These are phyloP conservation scores for Suillus paluster DNA, from an alignment of 768 basidiomycete genomes.

Conservation along the genomic window DNA sequence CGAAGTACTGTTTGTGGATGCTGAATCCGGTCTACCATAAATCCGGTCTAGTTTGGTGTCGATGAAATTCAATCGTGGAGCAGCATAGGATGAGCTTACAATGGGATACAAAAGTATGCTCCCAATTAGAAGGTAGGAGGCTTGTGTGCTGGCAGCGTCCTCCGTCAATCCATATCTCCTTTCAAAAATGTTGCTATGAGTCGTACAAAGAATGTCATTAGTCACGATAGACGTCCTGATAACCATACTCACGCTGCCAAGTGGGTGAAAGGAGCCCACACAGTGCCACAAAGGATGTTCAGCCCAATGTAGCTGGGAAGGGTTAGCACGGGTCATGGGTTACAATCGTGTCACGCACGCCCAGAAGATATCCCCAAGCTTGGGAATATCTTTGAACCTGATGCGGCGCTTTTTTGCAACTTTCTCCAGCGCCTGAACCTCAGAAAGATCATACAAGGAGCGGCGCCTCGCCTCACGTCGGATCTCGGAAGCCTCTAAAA, in stretches of 20 bases:
- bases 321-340: slow-evolving; percentile 7
- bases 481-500: slow-evolving; percentile 67
- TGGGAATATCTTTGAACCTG: slow-evolving; percentile 59
- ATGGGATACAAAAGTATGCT: slow-evolving; percentile 72
- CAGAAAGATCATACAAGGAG: slow-evolving; percentile 49
- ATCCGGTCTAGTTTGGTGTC: slow-evolving; percentile 55
- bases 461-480: slow-evolving; percentile 56
- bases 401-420: slow-evolving; percentile 71
- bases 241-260: slow-evolving; percentile 63
- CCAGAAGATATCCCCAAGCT: slow-evolving; percentile 80
- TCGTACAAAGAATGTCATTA: slow-evolving; percentile 9
- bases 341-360: slow-evolving; percentile 48
- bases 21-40: slow-evolving; percentile 62
- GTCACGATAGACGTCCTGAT: neutral
- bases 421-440: slow-evolving; percentile 63
- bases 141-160: slow-evolving; percentile 60
- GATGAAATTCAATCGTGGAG: neutral
- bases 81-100: slow-evolving; percentile 42
- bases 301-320: slow-evolving; percentile 64
- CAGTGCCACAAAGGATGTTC: slow-evolving; percentile 76
- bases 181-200: slow-evolving; percentile 70
- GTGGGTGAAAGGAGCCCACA: slow-evolving; percentile 81
- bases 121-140: slow-evolving; percentile 73
- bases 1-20: slow-evolving; percentile 60
- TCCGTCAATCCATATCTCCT: slow-evolving; percentile 66